These are phyloP conservation scores for Eucalyptus cloeziana DNA, from an alignment of 345 rosid species.

Conservation along the genomic window DNA sequence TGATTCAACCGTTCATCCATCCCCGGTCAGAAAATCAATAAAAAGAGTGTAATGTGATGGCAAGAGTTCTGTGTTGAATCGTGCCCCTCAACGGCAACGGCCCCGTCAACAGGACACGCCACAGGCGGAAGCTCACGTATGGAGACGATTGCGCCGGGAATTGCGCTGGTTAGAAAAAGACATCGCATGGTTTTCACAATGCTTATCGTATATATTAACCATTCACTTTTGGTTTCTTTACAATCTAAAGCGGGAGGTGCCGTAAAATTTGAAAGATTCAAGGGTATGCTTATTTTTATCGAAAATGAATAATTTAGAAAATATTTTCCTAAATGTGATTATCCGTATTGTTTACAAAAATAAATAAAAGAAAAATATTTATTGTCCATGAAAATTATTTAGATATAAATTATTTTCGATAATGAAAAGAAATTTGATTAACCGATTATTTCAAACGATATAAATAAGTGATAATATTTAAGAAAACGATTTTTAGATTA, in stretches of 20 bases:
- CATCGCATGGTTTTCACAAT: not conserved
- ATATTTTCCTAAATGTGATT: too few relatives aligned
- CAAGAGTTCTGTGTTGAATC: not conserved
- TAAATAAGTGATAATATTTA: too few relatives aligned
- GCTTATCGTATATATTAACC: not conserved
- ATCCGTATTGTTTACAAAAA: fast-evolving
- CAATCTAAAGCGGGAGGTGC: not conserved
- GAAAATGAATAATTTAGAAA: too few relatives aligned
- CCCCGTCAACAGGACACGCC: not conserved
- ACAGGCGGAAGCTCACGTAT: not conserved
- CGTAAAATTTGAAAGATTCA: not conserved
- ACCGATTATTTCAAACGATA: too few relatives aligned
- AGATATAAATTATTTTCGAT: too few relatives aligned
- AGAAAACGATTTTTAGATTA: too few relatives aligned
- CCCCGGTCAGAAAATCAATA: not conserved
- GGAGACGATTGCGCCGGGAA: not conserved
- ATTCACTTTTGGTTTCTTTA: not conserved
- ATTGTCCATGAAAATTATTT: not conserved
- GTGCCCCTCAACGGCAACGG: not conserved
- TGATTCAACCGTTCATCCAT: not conserved
- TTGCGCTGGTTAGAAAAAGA: not conserved
- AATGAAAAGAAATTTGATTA: too few relatives aligned
- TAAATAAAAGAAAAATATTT: too few relatives aligned
- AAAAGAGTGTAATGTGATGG: not conserved
- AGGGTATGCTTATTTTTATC: fast-evolving